These are phyloP conservation scores for Solanum sejunctum DNA, from an alignment of 257 asterid genomes.

Conservation along the genomic window DNA sequence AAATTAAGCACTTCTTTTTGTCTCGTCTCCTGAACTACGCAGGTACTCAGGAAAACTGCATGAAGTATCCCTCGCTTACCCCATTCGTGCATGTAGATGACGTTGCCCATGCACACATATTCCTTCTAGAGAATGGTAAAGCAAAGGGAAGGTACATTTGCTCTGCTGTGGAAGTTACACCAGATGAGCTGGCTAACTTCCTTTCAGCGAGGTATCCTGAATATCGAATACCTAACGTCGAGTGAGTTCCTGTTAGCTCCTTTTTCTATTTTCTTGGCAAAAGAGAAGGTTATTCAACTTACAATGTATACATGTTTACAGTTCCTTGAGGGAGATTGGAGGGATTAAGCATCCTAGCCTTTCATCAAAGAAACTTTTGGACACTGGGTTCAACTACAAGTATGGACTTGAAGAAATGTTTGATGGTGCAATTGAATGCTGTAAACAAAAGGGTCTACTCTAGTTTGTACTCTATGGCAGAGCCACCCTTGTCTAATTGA, in stretches of 20 bases:
- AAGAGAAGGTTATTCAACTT: neutral
- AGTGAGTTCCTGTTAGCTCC: slow-evolving; percentile 9
- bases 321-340: slow-evolving; percentile 22
- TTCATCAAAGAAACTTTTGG: slow-evolving; percentile 35
- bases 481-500: neutral
- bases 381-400: slow-evolving; percentile 33
- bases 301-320: neutral
- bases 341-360: slow-evolving; percentile 20
- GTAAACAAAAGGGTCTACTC: slow-evolving; percentile 28
- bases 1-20: neutral
- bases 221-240: slow-evolving; percentile 6
- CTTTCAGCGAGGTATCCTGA: slow-evolving; percentile 17
- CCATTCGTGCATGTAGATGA: slow-evolving; percentile 31
- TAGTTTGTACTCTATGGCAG: neutral
- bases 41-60: slow-evolving; percentile 11
- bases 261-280: neutral
- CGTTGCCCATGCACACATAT: slow-evolving; percentile 29
- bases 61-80: neutral
- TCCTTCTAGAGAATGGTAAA: slow-evolving; percentile 16
- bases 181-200: slow-evolving; percentile 20
- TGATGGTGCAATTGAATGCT: slow-evolving; percentile 39
- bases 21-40: neutral
- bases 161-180: slow-evolving; percentile 18
- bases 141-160: slow-evolving; percentile 46
- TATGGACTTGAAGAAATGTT: slow-evolving; percentile 49